These are phyloP conservation scores for Phoma sp. DNA, from an alignment of 2,329 filamentous ascomycete species.

Conservation along the genomic window DNA sequence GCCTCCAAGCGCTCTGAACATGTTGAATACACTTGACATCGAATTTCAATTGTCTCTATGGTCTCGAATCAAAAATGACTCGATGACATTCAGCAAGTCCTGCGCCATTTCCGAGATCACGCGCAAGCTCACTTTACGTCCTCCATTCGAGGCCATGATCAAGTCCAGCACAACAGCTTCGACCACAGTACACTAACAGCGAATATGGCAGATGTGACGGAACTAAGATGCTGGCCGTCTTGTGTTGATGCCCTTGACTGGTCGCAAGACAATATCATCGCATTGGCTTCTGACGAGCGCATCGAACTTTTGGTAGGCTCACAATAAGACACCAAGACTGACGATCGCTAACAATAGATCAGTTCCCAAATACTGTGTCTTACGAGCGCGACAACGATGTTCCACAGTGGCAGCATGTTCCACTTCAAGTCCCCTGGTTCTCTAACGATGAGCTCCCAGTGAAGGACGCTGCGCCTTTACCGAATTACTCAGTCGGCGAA, in stretches of 20 bases:
- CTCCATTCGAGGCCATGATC: constrained; percentile 1
- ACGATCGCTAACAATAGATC: constrained; percentile 5
- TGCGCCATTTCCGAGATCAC: not conserved
- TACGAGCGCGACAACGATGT: constrained; percentile 39
- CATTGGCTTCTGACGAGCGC: constrained; percentile 63
- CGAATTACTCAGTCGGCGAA: constrained; percentile 63
- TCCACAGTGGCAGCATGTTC: constrained; percentile 46
- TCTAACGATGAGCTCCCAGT: constrained; percentile 57
- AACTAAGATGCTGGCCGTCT: constrained; percentile 57
- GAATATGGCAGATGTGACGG: constrained; percentile 45
- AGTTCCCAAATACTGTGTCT: constrained; percentile 46
- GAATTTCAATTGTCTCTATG: not conserved
- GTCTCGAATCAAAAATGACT: not conserved
- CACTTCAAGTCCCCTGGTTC: constrained; percentile 61
- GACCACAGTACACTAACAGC: not conserved
- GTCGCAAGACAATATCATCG: constrained; percentile 66
- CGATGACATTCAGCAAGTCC: not conserved
- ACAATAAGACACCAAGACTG: not conserved
- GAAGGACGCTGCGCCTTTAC: constrained; percentile 55
- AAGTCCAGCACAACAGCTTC: not conserved
- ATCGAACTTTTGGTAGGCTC: constrained; percentile 60
- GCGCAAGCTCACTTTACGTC: not conserved
- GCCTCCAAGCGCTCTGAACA: not conserved
- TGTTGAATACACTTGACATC: not conserved
- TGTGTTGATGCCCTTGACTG: constrained; percentile 63